Evolutionary conservation across 495 filamentous ascomycete species (phyloP).

Genomic region (Annulohypoxylon moriforme): DNA sequence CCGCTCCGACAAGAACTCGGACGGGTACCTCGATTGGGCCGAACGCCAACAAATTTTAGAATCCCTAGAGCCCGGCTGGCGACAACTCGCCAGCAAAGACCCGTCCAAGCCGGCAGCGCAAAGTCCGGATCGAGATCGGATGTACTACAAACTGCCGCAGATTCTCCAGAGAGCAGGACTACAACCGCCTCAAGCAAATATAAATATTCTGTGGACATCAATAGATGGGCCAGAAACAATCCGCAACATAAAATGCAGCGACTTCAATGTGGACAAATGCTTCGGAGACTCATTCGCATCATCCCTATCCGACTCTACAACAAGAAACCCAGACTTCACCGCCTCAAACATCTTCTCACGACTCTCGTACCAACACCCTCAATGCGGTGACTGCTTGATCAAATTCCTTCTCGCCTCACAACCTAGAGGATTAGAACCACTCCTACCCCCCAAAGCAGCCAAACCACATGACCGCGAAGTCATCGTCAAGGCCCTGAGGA

Average conservation of each 20-base stretch:
- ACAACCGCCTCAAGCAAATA: constrained; percentile 53
- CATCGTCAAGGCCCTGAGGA: constrained; percentile 54
- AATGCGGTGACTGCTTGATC: constrained; percentile 56
- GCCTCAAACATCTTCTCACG: constrained; percentile 54
- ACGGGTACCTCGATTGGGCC: constrained; percentile 54
- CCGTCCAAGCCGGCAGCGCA: constrained; percentile 44
- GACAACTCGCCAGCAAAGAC: constrained; percentile 37
- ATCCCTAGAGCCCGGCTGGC: constrained; percentile 50
- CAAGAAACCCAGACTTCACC: constrained; percentile 51
- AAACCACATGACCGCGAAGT: constrained; percentile 48
- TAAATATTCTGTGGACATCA: constrained; percentile 57
- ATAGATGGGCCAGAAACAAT: constrained; percentile 56
- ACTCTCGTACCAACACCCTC: constrained; percentile 49
- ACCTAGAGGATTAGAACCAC: constrained; percentile 48
- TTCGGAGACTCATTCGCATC: constrained; percentile 55
- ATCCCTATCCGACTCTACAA: constrained; percentile 46
- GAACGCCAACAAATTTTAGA: constrained; percentile 51
- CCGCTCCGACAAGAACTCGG: constrained; percentile 51
- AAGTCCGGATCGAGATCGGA: constrained; percentile 46
- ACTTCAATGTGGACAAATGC: constrained; percentile 55
- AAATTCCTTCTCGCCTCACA: constrained; percentile 53
- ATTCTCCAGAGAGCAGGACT: constrained; percentile 52
- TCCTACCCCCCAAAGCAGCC: constrained; percentile 45
- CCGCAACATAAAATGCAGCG: constrained; percentile 52
- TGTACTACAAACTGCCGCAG: constrained; percentile 51